Base-by-base conservation (phyloP, 495 filamentous ascomycete genomes). In the Penicillium canariense region DNA sequence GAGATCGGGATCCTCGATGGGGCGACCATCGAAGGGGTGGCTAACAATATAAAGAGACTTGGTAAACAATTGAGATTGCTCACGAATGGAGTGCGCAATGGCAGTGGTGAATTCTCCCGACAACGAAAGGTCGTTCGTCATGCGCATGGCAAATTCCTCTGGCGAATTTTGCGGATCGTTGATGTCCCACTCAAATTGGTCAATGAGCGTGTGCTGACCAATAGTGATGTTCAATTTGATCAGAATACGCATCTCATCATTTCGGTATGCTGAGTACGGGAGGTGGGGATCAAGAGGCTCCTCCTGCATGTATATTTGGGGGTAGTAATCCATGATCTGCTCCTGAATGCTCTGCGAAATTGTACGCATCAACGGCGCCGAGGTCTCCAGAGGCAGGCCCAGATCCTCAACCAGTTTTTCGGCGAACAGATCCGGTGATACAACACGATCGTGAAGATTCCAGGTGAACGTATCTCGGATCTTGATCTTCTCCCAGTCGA, bases 121-220 rank as follows among this genome's bases (percentile, higher is more conserved):
- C 28, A 98, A 81, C 3, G 90, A 91, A n/a, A 97, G 79, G 51
- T 98, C 94, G 38, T 84, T 81, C 1, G 92, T 85, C 88, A 97
- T 93, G 57, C 85, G 84, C 40, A 83, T 75, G 12, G 94, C 95
- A 68, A 98, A 98, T 50, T 95, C 88, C 69, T 98, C 94, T 0
- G 94, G 91, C 0, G 86, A 93, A 70, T 98, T 97, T 55, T 84
- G 76, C 0, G 91, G 85, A 62, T 97, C 93, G 68, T 97, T 97
- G 64, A 97, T 90, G 63, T 97, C 94, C 94, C 94, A 98, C 71
- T 98, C 94, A 48, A 98, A 97, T 67, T 98, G 95, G 62, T 98
- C 94, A 20, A 96, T 85, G 23, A 98, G 78, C 1, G 92, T 97
- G 67, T 96, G 89, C 55, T 89, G 87, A 2, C 94, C 95, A 68